Conservation (phyloP, 169 alveolate genomes). For the Plasmodium gaboni region DNA sequence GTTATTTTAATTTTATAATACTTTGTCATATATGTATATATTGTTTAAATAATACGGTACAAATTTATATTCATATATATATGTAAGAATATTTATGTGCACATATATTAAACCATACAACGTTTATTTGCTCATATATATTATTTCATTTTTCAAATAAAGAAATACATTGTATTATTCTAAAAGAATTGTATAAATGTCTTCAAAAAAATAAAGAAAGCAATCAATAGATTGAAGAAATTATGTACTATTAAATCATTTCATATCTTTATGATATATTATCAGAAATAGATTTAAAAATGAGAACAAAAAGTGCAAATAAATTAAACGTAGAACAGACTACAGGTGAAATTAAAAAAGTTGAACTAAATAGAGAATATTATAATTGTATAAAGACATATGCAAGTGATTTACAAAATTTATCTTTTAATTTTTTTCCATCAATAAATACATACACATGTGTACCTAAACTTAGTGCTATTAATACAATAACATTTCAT, state of each 20-base stretch:
- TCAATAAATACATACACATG: constrained; percentile 55
- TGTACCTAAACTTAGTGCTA: constrained; percentile 66
- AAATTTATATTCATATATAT: constrained; percentile 14
- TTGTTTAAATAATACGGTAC: not conserved
- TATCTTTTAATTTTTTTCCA: constrained; percentile 64
- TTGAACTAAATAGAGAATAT: constrained; percentile 45
- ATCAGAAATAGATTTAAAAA: not conserved
- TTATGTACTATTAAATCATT: too few relatives aligned
- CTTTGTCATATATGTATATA: not conserved
- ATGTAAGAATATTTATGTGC: not conserved
- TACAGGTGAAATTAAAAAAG: constrained; percentile 30
- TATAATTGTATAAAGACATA: constrained; percentile 46
- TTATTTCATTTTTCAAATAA: not conserved
- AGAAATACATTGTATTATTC: too few relatives aligned
- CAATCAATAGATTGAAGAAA: not conserved
- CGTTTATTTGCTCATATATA: not conserved
- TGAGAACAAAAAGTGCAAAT: constrained; percentile 10
- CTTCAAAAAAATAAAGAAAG: not conserved
- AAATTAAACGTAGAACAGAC: constrained; percentile 9
- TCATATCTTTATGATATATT: too few relatives aligned
- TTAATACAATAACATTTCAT: constrained; percentile 72
- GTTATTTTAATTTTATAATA: too few relatives aligned
- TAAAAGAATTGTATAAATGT: not conserved
- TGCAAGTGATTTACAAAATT: constrained; percentile 50
- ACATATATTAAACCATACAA: not conserved